These are phyloP conservation scores for Coprinopsis marcescibilis DNA, from an alignment of 768 basidiomycete genomes.

Conservation along the genomic window DNA sequence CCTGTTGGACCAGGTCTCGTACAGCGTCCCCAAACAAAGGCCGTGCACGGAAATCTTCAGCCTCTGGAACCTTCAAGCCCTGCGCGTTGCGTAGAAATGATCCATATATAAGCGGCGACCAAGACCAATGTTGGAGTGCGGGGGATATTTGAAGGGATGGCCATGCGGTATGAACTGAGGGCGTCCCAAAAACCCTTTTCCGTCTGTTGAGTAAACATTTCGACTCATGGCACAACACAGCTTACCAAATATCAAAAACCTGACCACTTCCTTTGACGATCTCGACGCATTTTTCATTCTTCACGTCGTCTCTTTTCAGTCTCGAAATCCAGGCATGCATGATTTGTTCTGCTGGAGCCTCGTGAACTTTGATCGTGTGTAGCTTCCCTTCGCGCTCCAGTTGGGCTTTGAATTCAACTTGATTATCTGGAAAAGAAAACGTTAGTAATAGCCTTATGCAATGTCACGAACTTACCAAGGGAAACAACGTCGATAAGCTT, in stretches of 20 bases:
- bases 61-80: background rate
- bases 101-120: constrained; percentile 56
- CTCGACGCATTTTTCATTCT: constrained; percentile 45
- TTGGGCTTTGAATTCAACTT: too few species aligned
- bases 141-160: constrained; percentile 40
- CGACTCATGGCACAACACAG: constrained; percentile 1
- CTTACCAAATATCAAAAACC: constrained; percentile 51
- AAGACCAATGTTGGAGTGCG: constrained; percentile 45
- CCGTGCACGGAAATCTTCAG: background rate
- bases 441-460: too few species aligned
- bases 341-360: constrained; percentile 28
- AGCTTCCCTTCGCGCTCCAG: background rate
- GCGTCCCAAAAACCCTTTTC: constrained; percentile 45
- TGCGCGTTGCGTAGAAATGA: constrained; percentile 38
- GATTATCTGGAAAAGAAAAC: too few species aligned
- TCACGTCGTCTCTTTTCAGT: constrained; percentile 36
- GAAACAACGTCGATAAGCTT: too few species aligned
- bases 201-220: background rate
- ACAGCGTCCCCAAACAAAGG: background rate
- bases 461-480: too few species aligned
- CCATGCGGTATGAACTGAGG: constrained; percentile 39
- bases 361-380: constrained; percentile 7
- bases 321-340: constrained; percentile 42
- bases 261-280: constrained; percentile 30
- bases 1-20: background rate